Evolutionary conservation across 2,329 filamentous ascomycete species (phyloP).

Genomic region (Acrocalymma vagum): DNA sequence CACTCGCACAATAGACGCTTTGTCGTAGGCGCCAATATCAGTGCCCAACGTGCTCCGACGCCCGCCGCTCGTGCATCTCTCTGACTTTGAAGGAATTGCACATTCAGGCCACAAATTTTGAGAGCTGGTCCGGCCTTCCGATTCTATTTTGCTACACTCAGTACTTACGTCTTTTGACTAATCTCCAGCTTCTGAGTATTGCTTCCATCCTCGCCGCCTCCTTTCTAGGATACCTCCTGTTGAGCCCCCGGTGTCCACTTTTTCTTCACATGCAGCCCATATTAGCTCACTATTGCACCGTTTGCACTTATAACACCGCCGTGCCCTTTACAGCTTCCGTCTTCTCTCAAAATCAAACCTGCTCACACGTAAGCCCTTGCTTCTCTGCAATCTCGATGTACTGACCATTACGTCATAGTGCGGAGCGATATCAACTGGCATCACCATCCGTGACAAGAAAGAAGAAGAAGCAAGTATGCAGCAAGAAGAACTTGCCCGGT

Average conservation of each 20-base stretch:
- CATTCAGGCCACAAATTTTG: slow-evolving; percentile 10
- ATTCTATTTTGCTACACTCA: slow-evolving; percentile 18
- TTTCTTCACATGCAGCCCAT: slow-evolving; percentile 42
- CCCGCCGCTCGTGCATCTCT: neutral
- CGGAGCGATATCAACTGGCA: slow-evolving; percentile 49
- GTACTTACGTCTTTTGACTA: slow-evolving; percentile 31
- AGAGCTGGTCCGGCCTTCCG: slow-evolving; percentile 17
- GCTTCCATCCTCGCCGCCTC: neutral
- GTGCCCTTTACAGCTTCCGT: slow-evolving; percentile 52
- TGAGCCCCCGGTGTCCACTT: slow-evolving; percentile 20
- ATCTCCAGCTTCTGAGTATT: slow-evolving; percentile 15
- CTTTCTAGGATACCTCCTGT: slow-evolving; percentile 18
- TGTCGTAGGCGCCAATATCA: slow-evolving; percentile 26
- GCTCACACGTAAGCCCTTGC: slow-evolving; percentile 55
- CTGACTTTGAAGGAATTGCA: neutral
- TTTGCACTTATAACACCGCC: slow-evolving; percentile 49
- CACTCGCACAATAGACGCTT: slow-evolving; percentile 27
- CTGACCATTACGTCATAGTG: slow-evolving; percentile 54
- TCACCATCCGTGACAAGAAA: slow-evolving; percentile 50
- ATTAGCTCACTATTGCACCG: slow-evolving; percentile 47
- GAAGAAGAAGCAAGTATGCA: slow-evolving; percentile 59
- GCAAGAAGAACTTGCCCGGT: slow-evolving; percentile 81
- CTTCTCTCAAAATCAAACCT: slow-evolving; percentile 54
- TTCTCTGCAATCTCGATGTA: slow-evolving; percentile 17
- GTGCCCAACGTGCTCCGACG: slow-evolving; percentile 30